Conservation (phyloP, 192 early-diverging fungal species). For the Linnemannia zychae region DNA sequence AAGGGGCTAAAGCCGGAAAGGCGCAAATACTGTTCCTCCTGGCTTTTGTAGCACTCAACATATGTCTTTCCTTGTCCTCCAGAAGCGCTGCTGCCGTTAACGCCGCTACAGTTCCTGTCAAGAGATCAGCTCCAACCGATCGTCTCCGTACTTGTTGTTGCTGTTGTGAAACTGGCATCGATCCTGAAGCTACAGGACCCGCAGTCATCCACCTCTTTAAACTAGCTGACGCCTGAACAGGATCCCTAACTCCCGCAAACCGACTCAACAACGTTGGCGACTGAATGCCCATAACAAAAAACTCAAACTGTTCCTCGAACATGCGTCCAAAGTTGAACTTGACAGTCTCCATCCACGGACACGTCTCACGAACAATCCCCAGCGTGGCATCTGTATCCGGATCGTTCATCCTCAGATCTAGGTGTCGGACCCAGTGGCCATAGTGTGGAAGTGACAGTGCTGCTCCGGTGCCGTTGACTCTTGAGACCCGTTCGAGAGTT, state of each 20-base stretch:
- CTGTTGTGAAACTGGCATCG: not conserved
- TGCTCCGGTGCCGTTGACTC: not conserved
- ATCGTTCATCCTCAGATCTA: not conserved
- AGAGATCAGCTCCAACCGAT: not conserved
- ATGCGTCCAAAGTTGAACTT: not conserved
- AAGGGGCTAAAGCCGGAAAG: not conserved
- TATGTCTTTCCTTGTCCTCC: not conserved
- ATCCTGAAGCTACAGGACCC: not conserved
- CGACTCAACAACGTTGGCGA: not conserved
- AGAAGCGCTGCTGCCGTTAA: not conserved
- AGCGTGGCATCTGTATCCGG: not conserved
- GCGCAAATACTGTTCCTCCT: not conserved
- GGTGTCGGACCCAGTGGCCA: not conserved
- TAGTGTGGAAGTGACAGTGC: not conserved
- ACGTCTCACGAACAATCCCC: not conserved
- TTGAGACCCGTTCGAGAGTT: not conserved
- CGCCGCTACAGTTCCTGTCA: not conserved
- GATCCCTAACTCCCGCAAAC: not conserved
- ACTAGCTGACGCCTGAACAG: not conserved
- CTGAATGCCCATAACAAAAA: slow-evolving; percentile 11
- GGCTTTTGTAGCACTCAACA: not conserved
- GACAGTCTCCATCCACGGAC: not conserved
- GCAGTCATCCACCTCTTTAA: not conserved
- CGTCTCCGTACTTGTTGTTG: not conserved
- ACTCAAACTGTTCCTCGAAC: slow-evolving; percentile 15